Base-by-base conservation (phyloP, 805 yeast genomes). In the Wickerhamomyces bovis region DNA sequence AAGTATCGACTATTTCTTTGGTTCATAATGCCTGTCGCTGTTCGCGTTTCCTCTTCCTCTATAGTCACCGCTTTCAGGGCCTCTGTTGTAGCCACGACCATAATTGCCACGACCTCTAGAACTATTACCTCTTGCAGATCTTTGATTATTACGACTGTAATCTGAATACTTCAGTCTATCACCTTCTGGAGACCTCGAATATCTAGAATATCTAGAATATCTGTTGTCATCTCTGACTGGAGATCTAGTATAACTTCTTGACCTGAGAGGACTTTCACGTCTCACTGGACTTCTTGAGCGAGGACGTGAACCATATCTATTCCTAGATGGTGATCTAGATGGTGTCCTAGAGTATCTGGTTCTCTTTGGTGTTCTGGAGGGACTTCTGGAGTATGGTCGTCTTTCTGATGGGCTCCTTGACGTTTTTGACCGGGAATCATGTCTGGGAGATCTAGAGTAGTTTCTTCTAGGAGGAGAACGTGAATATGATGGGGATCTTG, bases 271-370 rank as follows among this genome's bases (percentile, higher is more conserved):
- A 12, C 12, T 6, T 20, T 40, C n/a, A 39, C 43, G 35, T 54
- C 23, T 46, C 44, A 26, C 42, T 43, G 42, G 43, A 36, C 39
- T 50, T 54, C 22, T 44, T 33, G 42, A 59, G 48, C 47, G 47
- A 49, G 46, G 40, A 49, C 45, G 53, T 13, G 21, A 41, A 2
- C 11, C 15, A 6, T 21, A 19, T 18, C 21, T 16, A 18, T 15
- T 19, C 36, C 36, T 31, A n/a, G 44, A 22, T 28, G 47, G 48
- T 21, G 59, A 42, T 43, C 61, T 50, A 18, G 66, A 53, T 12
- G 57, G 58, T 1, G 63, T 48, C 36, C 59, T 48, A 3, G 65
- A 58, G 31, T 46, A 48, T 20, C 49, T 45, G 30, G 19, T n/a
- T 39, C 50, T 39, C 11, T 39, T 21, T 36, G 51, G 43, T 11